Base-by-base conservation (phyloP, 352 stramenopile genomes). In the Pilasporangium apinafurcum region DNA sequence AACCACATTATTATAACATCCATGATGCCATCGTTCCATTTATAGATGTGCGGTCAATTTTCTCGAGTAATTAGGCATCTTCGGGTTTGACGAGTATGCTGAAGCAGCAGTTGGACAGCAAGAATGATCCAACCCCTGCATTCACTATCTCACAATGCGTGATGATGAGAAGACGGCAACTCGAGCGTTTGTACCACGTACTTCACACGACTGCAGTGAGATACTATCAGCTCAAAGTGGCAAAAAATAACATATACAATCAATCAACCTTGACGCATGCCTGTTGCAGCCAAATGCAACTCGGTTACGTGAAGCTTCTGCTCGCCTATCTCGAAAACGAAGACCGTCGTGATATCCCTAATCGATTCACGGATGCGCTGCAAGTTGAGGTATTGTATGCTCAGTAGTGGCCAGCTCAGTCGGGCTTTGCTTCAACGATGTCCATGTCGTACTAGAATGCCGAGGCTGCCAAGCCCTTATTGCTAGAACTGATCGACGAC, bases 111-210 rank as follows among this genome's bases (percentile, higher is more conserved):
- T n/a, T n/a, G n/a, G n/a, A n/a, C 12, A 41, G 12, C 36, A 62
- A 57, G 53, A 44, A 24, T 37, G 36, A 21, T 5, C 4, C n/a
- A n/a, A 37, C 2, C 7, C 20, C 39, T 14, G 42, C 56, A 14
- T 58, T 64, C 12, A 62, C 56, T 8, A 37, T 70, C 12, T 16
- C 21, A 13, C 60, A 70, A 58, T 70, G 60, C 20, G 47, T 62
- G 22, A 25, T 42, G 25, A 67, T 67, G 49, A 56, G 56, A 21
- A 44, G 35, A 18, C 52, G 52, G 2, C 60, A 70, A 38, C 44
- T 70, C 5, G 56, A 70, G 18, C 60, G 60, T 3, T 36, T 67
- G 25, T 36, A 60, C 30, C 64, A 54, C 32, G 44, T 54, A 17
- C 18, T 67, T 26, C 37, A 64, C 22, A 53, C 56, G 30, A 66